Evolutionary conservation across 345 rosid genomes (phyloP), one percentile per base, ranked within the genome.

Genomic region (Eucalyptus rudis): DNA sequence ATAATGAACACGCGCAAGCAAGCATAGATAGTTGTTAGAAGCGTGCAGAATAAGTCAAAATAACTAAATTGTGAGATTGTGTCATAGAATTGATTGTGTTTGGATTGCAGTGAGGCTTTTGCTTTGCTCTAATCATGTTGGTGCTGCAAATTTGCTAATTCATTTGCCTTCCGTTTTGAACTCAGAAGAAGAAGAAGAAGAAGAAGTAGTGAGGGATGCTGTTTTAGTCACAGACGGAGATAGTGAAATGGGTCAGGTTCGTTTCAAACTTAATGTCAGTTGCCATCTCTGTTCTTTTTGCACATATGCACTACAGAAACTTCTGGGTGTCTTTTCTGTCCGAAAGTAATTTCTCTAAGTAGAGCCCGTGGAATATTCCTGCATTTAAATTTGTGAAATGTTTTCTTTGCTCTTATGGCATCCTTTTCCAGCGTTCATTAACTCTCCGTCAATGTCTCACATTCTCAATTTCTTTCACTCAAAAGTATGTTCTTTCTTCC

Each of bases 171-270:
- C 29, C 45, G 29, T 76, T 76, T 76, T 51, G 16, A 33, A 50
- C 87, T 52, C 64, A 86, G 87, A 54, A 91, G 87, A 51, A 91
- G 87, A 51, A 91, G 56, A 51, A 52, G 52, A 15, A 86, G 87
- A 54, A 91, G 94, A 90, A 89, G 95, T 88, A 89, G 92, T 25
- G 25, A 92, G 95, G 87, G 96, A 96, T 89, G 92, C 95, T 79
- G 93, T 96, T 90, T 92, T 96, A 76, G 98, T 97, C 68, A 93
- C 99, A 4, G 95, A 96, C 90, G 99, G 98, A 88, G 99, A 96
- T 89, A 89, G 94, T 89, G 99, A 96, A 59, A 91, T 96, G 93
- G 99, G 99, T 88, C 99, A 97, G 99, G 99, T 96, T 89, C 87
- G 92, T 89, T 90, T 90, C 40, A 20, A 76, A 76, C 84, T 40